These are phyloP conservation scores for Tetrahymena thermophila DNA, from an alignment of 73 alveolate species.

Conservation along the genomic window DNA sequence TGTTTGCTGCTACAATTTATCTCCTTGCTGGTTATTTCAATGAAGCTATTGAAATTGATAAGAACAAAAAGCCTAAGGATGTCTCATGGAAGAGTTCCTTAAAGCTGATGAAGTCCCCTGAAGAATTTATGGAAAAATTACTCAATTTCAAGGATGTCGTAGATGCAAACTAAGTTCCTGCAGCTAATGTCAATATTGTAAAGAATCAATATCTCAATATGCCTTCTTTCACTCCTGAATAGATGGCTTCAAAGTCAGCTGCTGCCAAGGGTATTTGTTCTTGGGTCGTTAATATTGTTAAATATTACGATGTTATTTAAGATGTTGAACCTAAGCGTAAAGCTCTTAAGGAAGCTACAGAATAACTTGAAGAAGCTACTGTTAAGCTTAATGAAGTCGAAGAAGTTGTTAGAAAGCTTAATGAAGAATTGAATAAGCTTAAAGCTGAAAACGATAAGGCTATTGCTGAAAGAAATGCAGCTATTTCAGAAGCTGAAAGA, in stretches of 20 bases:
- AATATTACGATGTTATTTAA: slow-evolving; percentile 96
- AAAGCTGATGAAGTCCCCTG: slow-evolving; percentile 75
- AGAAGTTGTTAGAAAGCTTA: slow-evolving; percentile 85
- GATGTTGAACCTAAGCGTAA: slow-evolving; percentile 99
- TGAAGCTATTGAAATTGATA: slow-evolving; percentile 17
- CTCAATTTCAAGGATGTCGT: slow-evolving; percentile 67
- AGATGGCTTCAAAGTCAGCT: slow-evolving; percentile 62
- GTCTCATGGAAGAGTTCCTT: slow-evolving; percentile 77
- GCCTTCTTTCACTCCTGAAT: slow-evolving; percentile 67
- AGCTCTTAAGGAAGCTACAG: slow-evolving; percentile 89
- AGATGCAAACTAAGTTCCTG: slow-evolving; percentile 65
- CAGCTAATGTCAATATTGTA: slow-evolving; percentile 67
- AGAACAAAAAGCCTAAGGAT: slow-evolving; percentile 43
- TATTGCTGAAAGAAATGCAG: slow-evolving; percentile 98
- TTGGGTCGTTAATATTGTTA: slow-evolving; percentile 88
- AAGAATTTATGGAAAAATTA: slow-evolving; percentile 48
- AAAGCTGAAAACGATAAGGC: slow-evolving; percentile 95
- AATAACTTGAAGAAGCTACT: slow-evolving; percentile 91
- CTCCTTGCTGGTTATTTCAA: slow-evolving; percentile 48
- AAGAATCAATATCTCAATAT: slow-evolving; percentile 52
- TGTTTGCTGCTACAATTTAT: slow-evolving; percentile 39
- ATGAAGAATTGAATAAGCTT: slow-evolving; percentile 78
- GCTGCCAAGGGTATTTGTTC: slow-evolving; percentile 88
- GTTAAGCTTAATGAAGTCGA: slow-evolving; percentile 87
- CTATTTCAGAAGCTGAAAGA: slow-evolving; percentile 93